These are phyloP conservation scores for Verticillium albo-atrum DNA, from an alignment of 2,329 filamentous ascomycete species.

Conservation along the genomic window DNA sequence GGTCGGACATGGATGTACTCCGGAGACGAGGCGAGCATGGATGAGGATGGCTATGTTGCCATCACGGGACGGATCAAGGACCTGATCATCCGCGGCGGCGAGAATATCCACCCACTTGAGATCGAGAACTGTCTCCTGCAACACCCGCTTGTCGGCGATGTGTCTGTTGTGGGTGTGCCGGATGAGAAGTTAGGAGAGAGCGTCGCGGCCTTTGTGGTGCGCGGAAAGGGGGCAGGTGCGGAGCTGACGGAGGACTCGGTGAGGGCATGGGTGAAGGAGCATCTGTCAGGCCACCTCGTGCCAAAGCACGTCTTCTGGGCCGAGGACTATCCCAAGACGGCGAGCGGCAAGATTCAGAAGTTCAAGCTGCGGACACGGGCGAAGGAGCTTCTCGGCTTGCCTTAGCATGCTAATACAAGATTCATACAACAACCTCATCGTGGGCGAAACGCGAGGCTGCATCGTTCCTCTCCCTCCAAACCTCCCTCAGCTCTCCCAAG, in stretches of 20 bases:
- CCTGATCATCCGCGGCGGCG: constrained; percentile 88
- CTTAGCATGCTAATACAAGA: neutral
- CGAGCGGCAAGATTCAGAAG: constrained; percentile 96
- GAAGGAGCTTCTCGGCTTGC: constrained; percentile 23
- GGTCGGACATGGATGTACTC: constrained; percentile 79
- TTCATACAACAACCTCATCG: neutral
- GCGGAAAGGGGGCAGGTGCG: constrained; percentile 10
- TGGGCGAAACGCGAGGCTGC: neutral
- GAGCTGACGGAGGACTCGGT: constrained; percentile 54
- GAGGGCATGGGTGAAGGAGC: constrained; percentile 65
- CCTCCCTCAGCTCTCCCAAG: neutral
- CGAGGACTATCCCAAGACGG: constrained; percentile 85
- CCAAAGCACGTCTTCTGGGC: constrained; percentile 90
- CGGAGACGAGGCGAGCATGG: constrained; percentile 87
- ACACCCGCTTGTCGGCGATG: constrained; percentile 67
- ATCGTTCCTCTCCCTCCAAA: constrained; percentile 1
- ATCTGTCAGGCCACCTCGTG: constrained; percentile 70
- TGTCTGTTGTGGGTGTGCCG: constrained; percentile 76
- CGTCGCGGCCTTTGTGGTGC: constrained; percentile 77
- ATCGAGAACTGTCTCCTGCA: constrained; percentile 83
- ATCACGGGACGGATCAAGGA: constrained; percentile 95
- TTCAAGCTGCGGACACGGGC: constrained; percentile 74
- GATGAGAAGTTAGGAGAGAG: constrained; percentile 82
- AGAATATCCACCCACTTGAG: constrained; percentile 94
- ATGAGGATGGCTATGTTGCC: constrained; percentile 73